Evolutionary conservation across 805 yeast species (phyloP).

Genomic region (Kuraishia molischiana): DNA sequence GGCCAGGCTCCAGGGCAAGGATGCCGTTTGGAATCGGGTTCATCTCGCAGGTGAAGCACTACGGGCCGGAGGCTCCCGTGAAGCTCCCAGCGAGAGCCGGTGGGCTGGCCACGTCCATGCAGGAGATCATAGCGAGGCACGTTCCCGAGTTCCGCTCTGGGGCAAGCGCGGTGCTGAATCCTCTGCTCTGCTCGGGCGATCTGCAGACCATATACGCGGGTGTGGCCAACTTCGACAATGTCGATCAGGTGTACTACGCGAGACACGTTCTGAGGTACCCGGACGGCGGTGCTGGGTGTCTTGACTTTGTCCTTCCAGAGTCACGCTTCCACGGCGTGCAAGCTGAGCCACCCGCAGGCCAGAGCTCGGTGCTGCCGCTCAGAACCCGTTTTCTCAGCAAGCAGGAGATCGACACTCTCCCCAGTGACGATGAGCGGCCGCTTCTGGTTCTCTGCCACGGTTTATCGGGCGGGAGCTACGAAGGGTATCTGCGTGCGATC

Average conservation of each 20-base stretch:
- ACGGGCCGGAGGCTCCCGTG: constrained; percentile 6
- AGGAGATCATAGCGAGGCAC: constrained; percentile 10
- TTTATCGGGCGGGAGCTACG: constrained; percentile 80
- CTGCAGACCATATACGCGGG: constrained; percentile 71
- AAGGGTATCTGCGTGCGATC: constrained; percentile 58
- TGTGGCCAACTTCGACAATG: constrained; percentile 36
- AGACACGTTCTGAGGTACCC: constrained; percentile 47
- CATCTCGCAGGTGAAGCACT: constrained; percentile 3
- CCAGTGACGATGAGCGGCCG: constrained; percentile 32
- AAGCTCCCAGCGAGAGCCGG: constrained; percentile 7
- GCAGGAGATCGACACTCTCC: constrained; percentile 28
- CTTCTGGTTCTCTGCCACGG: constrained; percentile 66
- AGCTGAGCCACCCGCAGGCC: constrained; percentile 12
- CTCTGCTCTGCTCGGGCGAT: constrained; percentile 60
- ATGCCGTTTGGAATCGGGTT: constrained; percentile 7
- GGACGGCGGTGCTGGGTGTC: constrained; percentile 67
- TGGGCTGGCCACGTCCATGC: constrained; percentile 5
- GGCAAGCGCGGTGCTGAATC: constrained; percentile 47
- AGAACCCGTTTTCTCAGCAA: constrained; percentile 43
- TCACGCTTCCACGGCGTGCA: constrained; percentile 15
- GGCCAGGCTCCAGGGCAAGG: no score
- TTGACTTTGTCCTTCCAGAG: constrained; percentile 56
- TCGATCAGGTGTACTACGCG: constrained; percentile 60
- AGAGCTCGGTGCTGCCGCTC: constrained; percentile 20
- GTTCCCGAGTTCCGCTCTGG: constrained; percentile 38